These are phyloP conservation scores for Kodamaea nitidulidarum DNA, from an alignment of 805 yeast species.

Conservation along the genomic window DNA sequence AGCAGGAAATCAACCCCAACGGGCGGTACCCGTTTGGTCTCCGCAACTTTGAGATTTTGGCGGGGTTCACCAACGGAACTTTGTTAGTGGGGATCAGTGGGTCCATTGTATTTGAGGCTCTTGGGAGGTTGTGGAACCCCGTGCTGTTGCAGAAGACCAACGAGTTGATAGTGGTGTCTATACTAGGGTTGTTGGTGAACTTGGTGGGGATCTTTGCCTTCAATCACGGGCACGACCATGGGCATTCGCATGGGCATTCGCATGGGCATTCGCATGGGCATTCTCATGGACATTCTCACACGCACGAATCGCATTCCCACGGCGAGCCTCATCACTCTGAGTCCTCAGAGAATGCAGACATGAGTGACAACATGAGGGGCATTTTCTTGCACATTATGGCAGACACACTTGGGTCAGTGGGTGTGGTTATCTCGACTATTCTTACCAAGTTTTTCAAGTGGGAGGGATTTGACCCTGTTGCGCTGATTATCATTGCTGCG, in stretches of 20 bases:
- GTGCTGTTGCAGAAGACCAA: slow-evolving; percentile 72
- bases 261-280: slow-evolving; percentile 41
- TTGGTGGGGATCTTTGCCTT: slow-evolving; percentile 92
- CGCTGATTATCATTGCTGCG: slow-evolving; percentile 81
- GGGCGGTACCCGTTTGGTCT: slow-evolving; percentile 85
- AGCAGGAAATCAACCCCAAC: slow-evolving; percentile 41
- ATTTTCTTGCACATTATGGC: slow-evolving; percentile 91
- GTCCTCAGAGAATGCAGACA: slow-evolving; percentile 12
- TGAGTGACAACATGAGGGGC: slow-evolving; percentile 82
- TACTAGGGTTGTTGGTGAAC: slow-evolving; percentile 82
- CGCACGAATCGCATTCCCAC: no score
- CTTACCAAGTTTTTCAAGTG: slow-evolving; percentile 62
- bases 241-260: slow-evolving; percentile 35
- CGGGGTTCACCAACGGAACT: slow-evolving; percentile 95
- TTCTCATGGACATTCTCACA: slow-evolving; percentile 32
- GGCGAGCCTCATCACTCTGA: slow-evolving; percentile 15
- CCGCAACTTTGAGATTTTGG: slow-evolving; percentile 79
- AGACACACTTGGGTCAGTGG: slow-evolving; percentile 94
- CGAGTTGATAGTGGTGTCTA: slow-evolving; percentile 80
- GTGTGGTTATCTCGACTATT: slow-evolving; percentile 88
- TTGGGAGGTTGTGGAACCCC: slow-evolving; percentile 77
- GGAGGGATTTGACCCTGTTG: slow-evolving; percentile 87
- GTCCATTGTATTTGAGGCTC: slow-evolving; percentile 82
- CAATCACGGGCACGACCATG: slow-evolving; percentile 70
- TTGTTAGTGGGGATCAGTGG: slow-evolving; percentile 82